These are phyloP conservation scores for Cladophialophora bantiana DNA, from an alignment of 2,329 filamentous ascomycete genomes.

Conservation along the genomic window DNA sequence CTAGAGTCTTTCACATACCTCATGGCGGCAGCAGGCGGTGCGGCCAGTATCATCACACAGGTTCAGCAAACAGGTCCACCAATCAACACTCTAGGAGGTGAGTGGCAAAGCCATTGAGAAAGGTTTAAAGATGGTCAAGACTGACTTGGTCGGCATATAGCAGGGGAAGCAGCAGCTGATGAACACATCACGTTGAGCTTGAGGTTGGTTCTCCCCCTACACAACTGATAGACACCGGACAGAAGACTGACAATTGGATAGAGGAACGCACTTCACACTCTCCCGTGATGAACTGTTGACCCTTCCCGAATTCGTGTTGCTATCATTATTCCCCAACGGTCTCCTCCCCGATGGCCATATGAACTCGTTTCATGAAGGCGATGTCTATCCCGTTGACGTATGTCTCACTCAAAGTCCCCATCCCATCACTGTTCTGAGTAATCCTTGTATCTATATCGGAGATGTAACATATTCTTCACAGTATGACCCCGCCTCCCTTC, in stretches of 20 bases:
- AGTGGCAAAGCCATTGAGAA: constrained; percentile 41
- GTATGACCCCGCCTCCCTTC: constrained; percentile 95
- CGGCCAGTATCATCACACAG: constrained; percentile 98
- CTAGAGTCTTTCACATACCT: constrained; percentile 92
- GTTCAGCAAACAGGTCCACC: constrained; percentile 90
- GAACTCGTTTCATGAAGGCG: constrained; percentile 88
- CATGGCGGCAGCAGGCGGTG: constrained; percentile 97
- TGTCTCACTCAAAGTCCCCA: constrained; percentile 54
- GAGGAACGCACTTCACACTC: constrained; percentile 90
- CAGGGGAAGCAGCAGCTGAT: constrained; percentile 40
- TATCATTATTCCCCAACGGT: constrained; percentile 99
- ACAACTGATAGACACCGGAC: neutral
- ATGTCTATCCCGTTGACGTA: constrained; percentile 97
- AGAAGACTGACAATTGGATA: constrained; percentile 50
- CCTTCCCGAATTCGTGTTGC: constrained; percentile 92
- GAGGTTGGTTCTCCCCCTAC: constrained; percentile 32
- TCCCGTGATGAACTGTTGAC: constrained; percentile 95
- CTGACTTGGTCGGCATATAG: constrained; percentile 21
- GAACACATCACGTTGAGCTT: constrained; percentile 43
- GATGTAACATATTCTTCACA: constrained; percentile 64
- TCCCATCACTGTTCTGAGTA: constrained; percentile 39
- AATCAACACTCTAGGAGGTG: constrained; percentile 87
- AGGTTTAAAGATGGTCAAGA: constrained; percentile 6
- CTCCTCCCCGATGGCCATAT: constrained; percentile 95
- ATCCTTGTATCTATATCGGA: constrained; percentile 49